A percentile compares a stretch with the other conserved stretches of the same genome.
These are phyloP conservation scores for Diutina catenulata DNA, from an alignment of 1,139 yeast genomes.

Conservation along the genomic window DNA sequence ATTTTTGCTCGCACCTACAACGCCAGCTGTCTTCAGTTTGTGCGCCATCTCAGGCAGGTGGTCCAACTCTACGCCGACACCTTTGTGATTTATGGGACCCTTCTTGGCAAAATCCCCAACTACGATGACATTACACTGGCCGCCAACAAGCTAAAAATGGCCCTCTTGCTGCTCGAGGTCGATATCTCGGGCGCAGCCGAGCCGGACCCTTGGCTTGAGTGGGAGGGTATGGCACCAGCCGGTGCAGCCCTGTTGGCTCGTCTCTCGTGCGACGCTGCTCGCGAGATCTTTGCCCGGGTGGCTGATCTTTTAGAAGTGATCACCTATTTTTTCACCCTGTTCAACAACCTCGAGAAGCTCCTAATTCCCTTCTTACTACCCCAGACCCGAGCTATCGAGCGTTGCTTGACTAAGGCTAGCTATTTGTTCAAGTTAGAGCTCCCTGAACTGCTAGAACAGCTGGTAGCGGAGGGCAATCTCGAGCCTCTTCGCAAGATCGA, in stretches of 20 bases:
- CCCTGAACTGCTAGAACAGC: no score
- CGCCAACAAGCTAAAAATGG: background rate
- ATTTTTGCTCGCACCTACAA: slow-evolving; percentile 25
- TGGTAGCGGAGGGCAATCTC: slow-evolving; percentile 14
- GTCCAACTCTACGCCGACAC: slow-evolving; percentile 29
- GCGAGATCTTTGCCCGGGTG: background rate
- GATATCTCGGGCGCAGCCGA: no score
- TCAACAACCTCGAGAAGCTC: slow-evolving; percentile 28
- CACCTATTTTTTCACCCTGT: slow-evolving; percentile 11
- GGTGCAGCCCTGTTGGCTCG: no score
- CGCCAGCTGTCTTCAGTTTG: slow-evolving; percentile 18
- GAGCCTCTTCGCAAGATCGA: slow-evolving; percentile 24
- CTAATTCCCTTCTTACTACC: slow-evolving; percentile 24
- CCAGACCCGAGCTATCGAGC: slow-evolving; percentile 15
- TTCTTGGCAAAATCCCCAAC: slow-evolving; percentile 27
- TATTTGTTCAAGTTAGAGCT: slow-evolving; percentile 1
- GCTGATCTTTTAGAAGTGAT: background rate
- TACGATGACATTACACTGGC: slow-evolving; percentile 28
- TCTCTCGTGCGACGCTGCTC: background rate
- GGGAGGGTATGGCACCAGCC: no score
- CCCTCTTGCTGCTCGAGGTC: background rate
- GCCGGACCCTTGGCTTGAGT: no score
- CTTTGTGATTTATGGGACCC: slow-evolving; percentile 28
- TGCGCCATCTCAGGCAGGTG: slow-evolving; percentile 20
- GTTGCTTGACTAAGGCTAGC: background rate